Base-by-base conservation (phyloP, 495 filamentous ascomycete genomes). In the Talaromyces liani region DNA sequence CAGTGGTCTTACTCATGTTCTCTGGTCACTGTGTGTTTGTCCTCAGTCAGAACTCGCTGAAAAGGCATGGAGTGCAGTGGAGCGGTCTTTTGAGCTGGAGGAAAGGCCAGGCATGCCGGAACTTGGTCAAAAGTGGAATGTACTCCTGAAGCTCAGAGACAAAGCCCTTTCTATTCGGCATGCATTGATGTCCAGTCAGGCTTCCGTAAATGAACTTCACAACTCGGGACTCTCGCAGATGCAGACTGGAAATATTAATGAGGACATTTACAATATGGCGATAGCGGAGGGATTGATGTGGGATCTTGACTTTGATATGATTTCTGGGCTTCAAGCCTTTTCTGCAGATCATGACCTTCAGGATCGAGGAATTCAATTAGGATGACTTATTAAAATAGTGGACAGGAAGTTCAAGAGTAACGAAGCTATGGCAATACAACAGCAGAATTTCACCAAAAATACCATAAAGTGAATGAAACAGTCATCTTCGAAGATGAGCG, bases 1-100 rank as follows among this genome's bases (percentile, higher is more conserved):
- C 33, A 72, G 41, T 64, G 71, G 0, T n/a, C 66, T 75, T 16
- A 75, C 73, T 1, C 72, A 73, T 51, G 66, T 68, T 4, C 67
- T 75, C 0, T 75, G 73, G 73, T 64, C 70, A 51, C 57, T 75
- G 18, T 75, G 73, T 62, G 64, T 73, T 10, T 65, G 66, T 33
- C 72, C 72, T 0, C 61, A 33, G 1, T 66, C 63, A 2, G 56
- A 64, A 10, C 57, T 65, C 6, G 65, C 64, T 0, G 65, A 69
- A 9, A 63, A 63, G 1, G 68, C 70, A 7, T 73, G 71, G 71
- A 62, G 62, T 1, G 59, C n/a, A 4, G 33, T 73, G 0, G 62
- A 71, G n/a, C 27, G 25, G 1, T 61, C 63, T n/a, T 72, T 72
- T n/a, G 66, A 67, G 9, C 22, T 49, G 68, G 18, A 65, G 33